Conservation (phyloP, 2,329 filamentous ascomycete genomes). For the Cercospora janseana region DNA sequence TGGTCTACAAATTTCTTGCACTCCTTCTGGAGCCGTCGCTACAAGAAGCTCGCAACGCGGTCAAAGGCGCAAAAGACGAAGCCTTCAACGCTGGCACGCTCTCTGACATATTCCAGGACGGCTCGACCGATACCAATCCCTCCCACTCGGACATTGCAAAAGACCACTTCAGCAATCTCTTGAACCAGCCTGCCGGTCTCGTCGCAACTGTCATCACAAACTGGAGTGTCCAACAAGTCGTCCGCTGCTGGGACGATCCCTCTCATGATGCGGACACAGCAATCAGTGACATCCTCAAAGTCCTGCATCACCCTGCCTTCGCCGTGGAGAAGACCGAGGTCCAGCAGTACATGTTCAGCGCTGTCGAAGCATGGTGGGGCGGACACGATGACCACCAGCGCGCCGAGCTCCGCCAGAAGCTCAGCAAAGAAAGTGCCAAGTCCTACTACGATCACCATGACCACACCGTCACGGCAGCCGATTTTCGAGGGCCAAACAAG, state of each 20-base stretch:
- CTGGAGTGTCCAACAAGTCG: conserved; percentile 84
- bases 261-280: conserved; percentile 67
- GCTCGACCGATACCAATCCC: conserved; percentile 73
- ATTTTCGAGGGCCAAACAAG: no score
- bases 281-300: conserved; percentile 75
- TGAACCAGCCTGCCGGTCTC: conserved; percentile 85
- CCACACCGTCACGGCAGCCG: no score
- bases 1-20: conserved; percentile 87
- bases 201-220: conserved; percentile 74
- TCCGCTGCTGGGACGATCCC: conserved; percentile 84
- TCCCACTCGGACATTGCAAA: conserved; percentile 96
- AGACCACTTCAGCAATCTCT: conserved; percentile 85
- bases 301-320: conserved; percentile 85
- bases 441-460: no score
- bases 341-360: conserved; percentile 78
- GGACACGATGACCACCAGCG: conserved; percentile 61
- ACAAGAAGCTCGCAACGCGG: conserved; percentile 78
- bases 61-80: no score
- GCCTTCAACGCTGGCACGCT: no score
- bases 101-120: conserved; percentile 80
- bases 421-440: no score
- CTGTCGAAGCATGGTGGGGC: conserved; percentile 80
- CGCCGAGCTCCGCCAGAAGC: conserved; percentile 67
- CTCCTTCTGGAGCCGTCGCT: conserved; percentile 86
- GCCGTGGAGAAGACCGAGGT: conserved; percentile 67